Base-by-base conservation (phyloP, 257 asterid species). In the Perilla frutescens region DNA sequence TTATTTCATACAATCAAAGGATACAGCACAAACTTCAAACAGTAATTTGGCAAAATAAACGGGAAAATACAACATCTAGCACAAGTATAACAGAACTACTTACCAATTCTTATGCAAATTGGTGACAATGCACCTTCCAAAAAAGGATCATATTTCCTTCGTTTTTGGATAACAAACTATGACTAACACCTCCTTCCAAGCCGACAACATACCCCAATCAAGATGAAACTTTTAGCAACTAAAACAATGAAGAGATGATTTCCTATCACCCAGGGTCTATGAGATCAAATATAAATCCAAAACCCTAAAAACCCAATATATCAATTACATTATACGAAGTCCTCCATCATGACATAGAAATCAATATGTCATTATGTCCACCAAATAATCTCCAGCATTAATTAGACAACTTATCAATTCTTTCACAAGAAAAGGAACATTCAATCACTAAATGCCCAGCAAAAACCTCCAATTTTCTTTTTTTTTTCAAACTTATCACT, bases 381-480 rank as follows among this genome's bases (percentile, higher is more conserved):
- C 8, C 51, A 40, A 20, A 62, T 36, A 39, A 62, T n/a, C 63
- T 20, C 39, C 43, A 37, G n/a, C 45, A 11, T n/a, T 55, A 34
- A 59, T 34, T 7, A 34, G 29, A 62, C 1, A 50, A 71, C 40
- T 39, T 20, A 10, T 48, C 26, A 31, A 49, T 11, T 73, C 31
- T 53, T 39, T 14, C 1, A 15, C 29, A 20, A n/a, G 8, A 39
- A 58, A 49, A 60, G n/a, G 36, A 13, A 1, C 66, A 40, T 9
- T 51, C 40, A 76, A 54, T 58, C 71, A 65, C 41, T 14, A 50
- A 59, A 43, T n/a, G 0, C 45, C 49, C 56, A 74, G 56, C 36
- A 72, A 11, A 66, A 59, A 59, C 47, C 29, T 20, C 60, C 48
- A 53, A 43, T 2, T 41, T 70, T 31, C 8, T 8, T 45, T 12